Base-by-base conservation (phyloP, 108 stramenopile species). In the Chaetoceros muelleri region DNA sequence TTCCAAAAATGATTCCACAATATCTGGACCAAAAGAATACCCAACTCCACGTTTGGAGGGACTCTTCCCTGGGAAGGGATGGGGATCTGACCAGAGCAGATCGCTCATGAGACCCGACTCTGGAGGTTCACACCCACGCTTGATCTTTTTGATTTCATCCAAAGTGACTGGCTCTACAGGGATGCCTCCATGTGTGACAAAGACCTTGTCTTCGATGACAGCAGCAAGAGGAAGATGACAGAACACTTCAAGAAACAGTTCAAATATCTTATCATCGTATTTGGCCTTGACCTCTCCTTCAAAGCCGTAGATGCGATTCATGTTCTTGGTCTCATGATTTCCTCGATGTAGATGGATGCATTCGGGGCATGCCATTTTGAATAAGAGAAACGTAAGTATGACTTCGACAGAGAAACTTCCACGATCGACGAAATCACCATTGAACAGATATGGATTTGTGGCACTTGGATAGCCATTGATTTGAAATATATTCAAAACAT, bases 301-400 rank as follows among this genome's bases (percentile, higher is more conserved):
- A 66, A 98, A 97, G 20, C 98, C 98, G 68, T 99, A 99, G 45
- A 98, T 93, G 61, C 93, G 87, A 73, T 96, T 97, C 96, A 99
- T 98, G 65, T 96, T 96, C 72, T 93, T 93, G 47, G 94, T 96
- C 71, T 99, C 98, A 71, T 99, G 98, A 74, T 99, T 99, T 0
- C 98, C 97, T 23, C 98, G 59, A 19, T 74, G 83, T 60, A 99
- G 59, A 64, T 83, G 76, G 26, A 99, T 88, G 57, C 81, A 80
- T 21, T 64, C 63, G 2, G 96, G 96, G 57, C 76, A 71, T 23
- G 79, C 71, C 25, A 96, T 54, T 68, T 96, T 96, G 66, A 88
- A 90, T 23, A 93, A 53, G 19, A 99, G 70, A 44, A 93, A 87
- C 24, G 95, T 88, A 29, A 95, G 55, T 53, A 97, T 92, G 40